phyloP scores from a whole-genome alignment of 164 flowering plant genomes.

The Dillenia turbinata region DNA sequence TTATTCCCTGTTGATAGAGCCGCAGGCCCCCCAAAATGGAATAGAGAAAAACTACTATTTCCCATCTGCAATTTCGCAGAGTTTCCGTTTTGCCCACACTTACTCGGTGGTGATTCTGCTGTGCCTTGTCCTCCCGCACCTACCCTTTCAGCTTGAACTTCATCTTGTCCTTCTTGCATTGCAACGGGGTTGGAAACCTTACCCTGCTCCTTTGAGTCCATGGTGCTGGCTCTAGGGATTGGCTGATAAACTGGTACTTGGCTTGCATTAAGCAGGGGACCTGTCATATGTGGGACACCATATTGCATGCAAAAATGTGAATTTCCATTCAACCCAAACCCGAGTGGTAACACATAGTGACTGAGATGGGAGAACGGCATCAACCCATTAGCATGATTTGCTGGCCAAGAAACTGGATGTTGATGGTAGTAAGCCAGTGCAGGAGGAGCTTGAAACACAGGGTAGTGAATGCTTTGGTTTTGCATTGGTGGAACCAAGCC shows the following conservation, averaged over 20 bases:
- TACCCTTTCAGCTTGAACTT: conserved; percentile 4
- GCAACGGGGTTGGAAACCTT: conserved; percentile 21
- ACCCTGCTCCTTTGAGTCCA: conserved; percentile 30
- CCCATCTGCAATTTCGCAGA: conserved; percentile 25
- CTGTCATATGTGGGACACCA: conserved; percentile 45
- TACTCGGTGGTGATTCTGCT: conserved; percentile 14
- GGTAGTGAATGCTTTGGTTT: conserved; percentile 46
- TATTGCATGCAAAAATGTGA: conserved; percentile 65
- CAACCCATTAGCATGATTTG: conserved; percentile 59
- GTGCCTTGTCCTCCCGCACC: conserved; percentile 10
- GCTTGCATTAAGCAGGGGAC: conserved; percentile 42
- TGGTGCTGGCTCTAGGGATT: conserved; percentile 29
- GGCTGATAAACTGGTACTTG: conserved; percentile 62
- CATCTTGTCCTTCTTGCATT: conserved; percentile 15
- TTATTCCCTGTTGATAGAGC: conserved; percentile 44
- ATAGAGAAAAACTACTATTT: conserved; percentile 62
- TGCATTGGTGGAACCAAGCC: conserved; percentile 36
- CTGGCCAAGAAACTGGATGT: conserved; percentile 64
- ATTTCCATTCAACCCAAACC: conserved; percentile 47
- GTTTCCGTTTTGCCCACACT: conserved; percentile 19
- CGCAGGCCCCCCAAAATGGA: conserved; percentile 89
- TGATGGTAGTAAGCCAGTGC: conserved; percentile 76
- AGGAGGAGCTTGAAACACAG: conserved; percentile 61
- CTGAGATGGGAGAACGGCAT: conserved; percentile 56
- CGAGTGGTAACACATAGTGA: conserved; percentile 54